Conservation (phyloP, 768 basidiomycete genomes). For the Infundibulicybe gibba region DNA sequence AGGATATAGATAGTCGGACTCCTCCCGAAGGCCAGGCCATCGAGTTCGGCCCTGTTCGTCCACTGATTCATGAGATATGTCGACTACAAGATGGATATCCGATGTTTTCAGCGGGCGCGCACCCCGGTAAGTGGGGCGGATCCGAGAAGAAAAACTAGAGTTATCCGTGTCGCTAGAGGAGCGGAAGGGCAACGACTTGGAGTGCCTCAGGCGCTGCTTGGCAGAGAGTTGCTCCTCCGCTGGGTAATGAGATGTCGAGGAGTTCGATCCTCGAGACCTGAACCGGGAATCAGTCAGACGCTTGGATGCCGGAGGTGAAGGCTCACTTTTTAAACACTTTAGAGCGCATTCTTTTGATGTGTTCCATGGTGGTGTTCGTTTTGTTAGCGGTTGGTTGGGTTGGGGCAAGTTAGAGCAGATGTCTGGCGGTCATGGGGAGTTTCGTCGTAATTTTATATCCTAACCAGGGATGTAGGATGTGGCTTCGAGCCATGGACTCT, state of each 20-base stretch:
- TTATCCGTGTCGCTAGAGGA: conserved; percentile 14
- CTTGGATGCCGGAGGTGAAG: too few relatives aligned
- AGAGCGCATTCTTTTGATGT: conserved; percentile 10
- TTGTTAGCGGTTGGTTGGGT: too few relatives aligned
- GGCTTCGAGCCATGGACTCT: too few relatives aligned
- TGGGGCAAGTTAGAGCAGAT: too few relatives aligned
- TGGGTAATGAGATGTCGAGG: not conserved
- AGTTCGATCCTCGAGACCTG: not conserved
- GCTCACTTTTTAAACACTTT: conserved; percentile 12
- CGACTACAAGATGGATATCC: conserved; percentile 9
- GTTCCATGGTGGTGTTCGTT: conserved; percentile 6
- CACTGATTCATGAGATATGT: conserved; percentile 6
- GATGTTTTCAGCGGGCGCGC: conserved; percentile 6
- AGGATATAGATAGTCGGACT: not conserved
- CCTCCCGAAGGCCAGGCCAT: conserved; percentile 3
- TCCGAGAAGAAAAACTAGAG: not conserved
- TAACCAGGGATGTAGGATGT: too few relatives aligned
- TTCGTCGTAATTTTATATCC: too few relatives aligned
- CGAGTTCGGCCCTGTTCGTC: conserved; percentile 4
- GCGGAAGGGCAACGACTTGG: conserved; percentile 18
- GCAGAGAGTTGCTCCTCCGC: conserved; percentile 1
- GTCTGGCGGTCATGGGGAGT: too few relatives aligned
- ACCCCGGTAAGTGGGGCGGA: conserved; percentile 9
- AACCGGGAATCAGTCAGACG: too few relatives aligned
- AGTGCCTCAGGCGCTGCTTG: conserved; percentile 11